Evolutionary conservation across 2,329 filamentous ascomycete genomes (phyloP).

Genomic region (Xylaria sp.): DNA sequence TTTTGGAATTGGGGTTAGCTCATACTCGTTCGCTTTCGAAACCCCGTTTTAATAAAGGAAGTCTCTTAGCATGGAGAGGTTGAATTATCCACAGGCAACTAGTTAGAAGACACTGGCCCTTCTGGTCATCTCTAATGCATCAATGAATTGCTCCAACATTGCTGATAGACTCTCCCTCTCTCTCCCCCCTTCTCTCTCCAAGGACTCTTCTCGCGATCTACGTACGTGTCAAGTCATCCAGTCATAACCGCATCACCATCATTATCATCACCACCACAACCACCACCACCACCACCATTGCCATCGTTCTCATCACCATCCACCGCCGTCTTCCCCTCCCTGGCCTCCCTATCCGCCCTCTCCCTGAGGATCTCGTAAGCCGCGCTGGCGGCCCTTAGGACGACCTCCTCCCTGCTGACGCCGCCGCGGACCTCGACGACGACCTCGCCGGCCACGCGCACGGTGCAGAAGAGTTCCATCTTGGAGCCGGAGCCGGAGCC

Average conservation of each 20-base stretch:
- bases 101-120: too few relatives aligned
- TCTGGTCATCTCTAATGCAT: too few relatives aligned
- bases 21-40: too few relatives aligned
- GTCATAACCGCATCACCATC: constrained; percentile 9
- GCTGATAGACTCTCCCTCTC: neutral
- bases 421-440: constrained; percentile 51
- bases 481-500: constrained; percentile 18
- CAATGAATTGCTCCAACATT: neutral
- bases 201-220: neutral
- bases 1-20: too few relatives aligned
- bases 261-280: too few relatives aligned
- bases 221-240: neutral
- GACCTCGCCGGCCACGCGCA: constrained; percentile 51
- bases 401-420: constrained; percentile 53
- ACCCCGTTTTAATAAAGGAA: too few relatives aligned
- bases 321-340: neutral
- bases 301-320: neutral
- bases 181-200: too few relatives aligned
- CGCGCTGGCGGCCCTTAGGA: constrained; percentile 57
- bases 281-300: too few relatives aligned
- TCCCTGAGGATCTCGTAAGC: constrained; percentile 39
- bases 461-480: constrained; percentile 46
- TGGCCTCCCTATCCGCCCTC: neutral
- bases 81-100: too few relatives aligned
- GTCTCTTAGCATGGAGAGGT: too few relatives aligned